These are phyloP conservation scores for Boletus smithii DNA, from an alignment of 1,284 basidiomycete species.

Conservation along the genomic window DNA sequence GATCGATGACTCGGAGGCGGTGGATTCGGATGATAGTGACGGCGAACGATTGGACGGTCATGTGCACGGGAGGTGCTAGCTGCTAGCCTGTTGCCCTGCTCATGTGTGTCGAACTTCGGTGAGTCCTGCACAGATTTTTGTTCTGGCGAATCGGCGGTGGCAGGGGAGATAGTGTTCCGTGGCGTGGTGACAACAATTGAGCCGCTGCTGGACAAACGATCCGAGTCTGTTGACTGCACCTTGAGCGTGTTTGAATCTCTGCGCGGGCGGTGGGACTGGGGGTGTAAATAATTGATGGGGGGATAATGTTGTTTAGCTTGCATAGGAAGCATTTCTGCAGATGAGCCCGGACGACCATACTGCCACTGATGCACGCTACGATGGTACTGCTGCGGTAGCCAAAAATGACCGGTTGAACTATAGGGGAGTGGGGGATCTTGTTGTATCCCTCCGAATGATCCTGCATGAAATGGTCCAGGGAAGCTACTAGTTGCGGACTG, in stretches of 20 bases:
- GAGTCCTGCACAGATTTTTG: neutral
- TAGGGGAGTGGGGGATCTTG: constrained; percentile 44
- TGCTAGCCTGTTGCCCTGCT: neutral
- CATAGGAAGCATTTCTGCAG: constrained; percentile 30
- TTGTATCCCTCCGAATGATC: constrained; percentile 32
- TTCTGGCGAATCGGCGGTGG: constrained; percentile 1
- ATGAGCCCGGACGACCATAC: constrained; percentile 38
- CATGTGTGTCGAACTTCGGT: neutral
- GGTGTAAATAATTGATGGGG: constrained; percentile 30
- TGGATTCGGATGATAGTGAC: constrained; percentile 59
- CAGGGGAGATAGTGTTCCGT: neutral
- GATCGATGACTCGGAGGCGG: constrained; percentile 74
- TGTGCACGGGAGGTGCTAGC: constrained; percentile 1
- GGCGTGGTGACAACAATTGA: neutral
- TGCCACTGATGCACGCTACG: constrained; percentile 50
- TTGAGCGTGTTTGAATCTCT: constrained; percentile 10
- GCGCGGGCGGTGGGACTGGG: constrained; percentile 9
- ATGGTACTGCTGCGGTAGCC: constrained; percentile 44
- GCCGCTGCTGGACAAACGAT: neutral
- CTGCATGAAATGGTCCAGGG: constrained; percentile 25
- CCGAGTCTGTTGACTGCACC: neutral
- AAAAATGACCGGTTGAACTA: constrained; percentile 36
- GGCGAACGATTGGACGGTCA: constrained; percentile 37
- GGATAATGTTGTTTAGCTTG: constrained; percentile 43
- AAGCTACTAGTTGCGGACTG: constrained; percentile 9